A percentile compares a stretch with the other conserved stretches of the same genome.
Evolutionary conservation across 2,329 filamentous ascomycete species (phyloP).

Genomic region (Sporothrix euskadiensis): DNA sequence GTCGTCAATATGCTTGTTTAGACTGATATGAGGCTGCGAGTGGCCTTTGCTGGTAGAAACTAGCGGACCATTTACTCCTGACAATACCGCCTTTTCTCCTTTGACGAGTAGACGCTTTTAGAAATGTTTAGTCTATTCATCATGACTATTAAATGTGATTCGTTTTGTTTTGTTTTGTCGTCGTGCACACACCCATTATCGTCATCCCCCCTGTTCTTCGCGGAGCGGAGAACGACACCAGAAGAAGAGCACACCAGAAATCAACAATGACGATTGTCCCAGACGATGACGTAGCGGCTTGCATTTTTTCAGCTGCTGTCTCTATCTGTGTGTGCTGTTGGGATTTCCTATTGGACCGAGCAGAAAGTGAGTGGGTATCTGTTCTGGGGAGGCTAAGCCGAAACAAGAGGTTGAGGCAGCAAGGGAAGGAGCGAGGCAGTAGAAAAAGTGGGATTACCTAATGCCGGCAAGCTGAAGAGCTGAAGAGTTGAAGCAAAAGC

Average conservation of each 20-base stretch:
- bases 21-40: background rate
- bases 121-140: background rate
- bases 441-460: background rate
- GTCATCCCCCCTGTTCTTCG: background rate
- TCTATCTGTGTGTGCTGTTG: background rate
- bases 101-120: background rate
- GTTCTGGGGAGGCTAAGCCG: background rate
- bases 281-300: background rate
- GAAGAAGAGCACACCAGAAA: background rate
- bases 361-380: background rate
- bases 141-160: background rate
- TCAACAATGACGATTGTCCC: constrained; percentile 3
- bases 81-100: background rate
- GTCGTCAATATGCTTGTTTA: background rate
- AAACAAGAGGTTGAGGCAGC: background rate
- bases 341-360: background rate
- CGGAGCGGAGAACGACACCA: background rate
- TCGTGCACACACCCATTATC: background rate
- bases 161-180: background rate
- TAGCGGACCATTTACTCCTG: constrained; percentile 4
- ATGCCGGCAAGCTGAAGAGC: background rate
- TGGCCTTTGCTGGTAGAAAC: background rate
- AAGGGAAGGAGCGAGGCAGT: background rate
- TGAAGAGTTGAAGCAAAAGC: background rate
- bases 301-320: background rate